A percentile compares a stretch with the other conserved stretches of the same genome.
Evolutionary conservation across 441 rosid genomes (phyloP).

Genomic region (Adansonia rubrostipa): DNA sequence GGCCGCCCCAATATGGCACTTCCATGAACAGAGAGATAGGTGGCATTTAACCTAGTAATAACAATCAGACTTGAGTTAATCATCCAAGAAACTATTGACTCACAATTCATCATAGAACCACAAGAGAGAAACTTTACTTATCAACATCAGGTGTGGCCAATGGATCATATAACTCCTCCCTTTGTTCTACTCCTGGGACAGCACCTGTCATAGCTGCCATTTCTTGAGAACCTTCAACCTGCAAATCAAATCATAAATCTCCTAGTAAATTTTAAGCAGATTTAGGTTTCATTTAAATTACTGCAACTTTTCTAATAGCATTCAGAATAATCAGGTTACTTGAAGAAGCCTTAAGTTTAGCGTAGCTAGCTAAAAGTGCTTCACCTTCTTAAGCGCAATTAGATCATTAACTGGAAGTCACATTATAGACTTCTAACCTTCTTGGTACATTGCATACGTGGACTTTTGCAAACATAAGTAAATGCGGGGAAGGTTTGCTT

Average conservation of each 20-base stretch:
- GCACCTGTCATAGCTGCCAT: conserved; percentile 52
- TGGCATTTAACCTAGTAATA: conserved; percentile 73
- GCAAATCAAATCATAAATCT: conserved; percentile 23
- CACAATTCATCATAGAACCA: conserved; percentile 8
- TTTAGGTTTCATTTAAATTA: background rate
- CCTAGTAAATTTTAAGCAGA: background rate
- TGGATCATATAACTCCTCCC: conserved; percentile 80
- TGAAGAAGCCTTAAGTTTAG: background rate
- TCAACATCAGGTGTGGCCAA: conserved; percentile 86
- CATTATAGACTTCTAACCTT: background rate
- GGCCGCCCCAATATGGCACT: conserved; percentile 72
- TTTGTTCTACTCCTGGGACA: conserved; percentile 60
- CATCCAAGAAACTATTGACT: conserved; percentile 24
- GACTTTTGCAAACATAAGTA: background rate
- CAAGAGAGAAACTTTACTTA: conserved; percentile 46
- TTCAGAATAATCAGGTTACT: conserved; percentile 7
- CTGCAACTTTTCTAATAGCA: background rate
- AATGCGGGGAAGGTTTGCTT: background rate
- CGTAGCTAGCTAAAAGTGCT: background rate
- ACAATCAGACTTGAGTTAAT: conserved; percentile 23
- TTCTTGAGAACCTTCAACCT: conserved; percentile 84
- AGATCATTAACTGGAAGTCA: conserved; percentile 12
- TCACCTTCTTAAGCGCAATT: background rate
- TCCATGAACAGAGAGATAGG: conserved; percentile 81
- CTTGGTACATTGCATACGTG: background rate